These are phyloP conservation scores for Flaveria trinervia DNA, from an alignment of 129 eudicot genomes.

Conservation along the genomic window DNA sequence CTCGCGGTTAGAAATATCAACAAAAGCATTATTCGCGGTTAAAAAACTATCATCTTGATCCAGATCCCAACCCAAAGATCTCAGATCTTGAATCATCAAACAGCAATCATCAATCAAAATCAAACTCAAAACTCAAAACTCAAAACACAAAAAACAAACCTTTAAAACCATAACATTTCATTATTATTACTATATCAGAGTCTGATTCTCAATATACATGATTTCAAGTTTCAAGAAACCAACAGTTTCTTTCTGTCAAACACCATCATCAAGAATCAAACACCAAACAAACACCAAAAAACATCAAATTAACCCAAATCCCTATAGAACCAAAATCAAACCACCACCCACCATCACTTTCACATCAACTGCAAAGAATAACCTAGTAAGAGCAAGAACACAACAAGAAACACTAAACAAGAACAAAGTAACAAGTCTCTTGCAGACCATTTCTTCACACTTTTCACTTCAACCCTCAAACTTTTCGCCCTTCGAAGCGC, in stretches of 20 bases:
- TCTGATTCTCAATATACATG: slow-evolving; percentile 22
- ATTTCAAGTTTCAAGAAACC: slow-evolving; percentile 7
- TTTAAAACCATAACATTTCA: not conserved
- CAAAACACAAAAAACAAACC: not conserved
- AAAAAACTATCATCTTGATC: slow-evolving; percentile 38
- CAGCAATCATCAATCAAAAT: too few relatives aligned
- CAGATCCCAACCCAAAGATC: slow-evolving; percentile 59
- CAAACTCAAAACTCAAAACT: not conserved
- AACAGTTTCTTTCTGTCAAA: slow-evolving; percentile 10
- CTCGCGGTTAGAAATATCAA: slow-evolving; percentile 45
- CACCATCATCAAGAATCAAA: slow-evolving; percentile 33
- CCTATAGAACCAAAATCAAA: too few relatives aligned
- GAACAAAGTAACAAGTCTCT: slow-evolving; percentile 71
- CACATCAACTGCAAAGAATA: slow-evolving; percentile 58
- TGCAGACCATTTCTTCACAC: slow-evolving; percentile 72
- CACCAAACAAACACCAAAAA: not conserved
- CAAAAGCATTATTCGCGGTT: slow-evolving; percentile 70
- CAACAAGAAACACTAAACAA: slow-evolving; percentile 65
- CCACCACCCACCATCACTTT: not conserved
- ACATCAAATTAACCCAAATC: not conserved
- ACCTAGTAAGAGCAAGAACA: slow-evolving; percentile 71
- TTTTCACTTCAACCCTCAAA: slow-evolving; percentile 63
- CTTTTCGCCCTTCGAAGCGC: slow-evolving; percentile 87
- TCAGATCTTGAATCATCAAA: slow-evolving; percentile 61
- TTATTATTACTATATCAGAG: slow-evolving; percentile 13